Conservation (phyloP, 257 asterid species). For the Avicennia marina region DNA sequence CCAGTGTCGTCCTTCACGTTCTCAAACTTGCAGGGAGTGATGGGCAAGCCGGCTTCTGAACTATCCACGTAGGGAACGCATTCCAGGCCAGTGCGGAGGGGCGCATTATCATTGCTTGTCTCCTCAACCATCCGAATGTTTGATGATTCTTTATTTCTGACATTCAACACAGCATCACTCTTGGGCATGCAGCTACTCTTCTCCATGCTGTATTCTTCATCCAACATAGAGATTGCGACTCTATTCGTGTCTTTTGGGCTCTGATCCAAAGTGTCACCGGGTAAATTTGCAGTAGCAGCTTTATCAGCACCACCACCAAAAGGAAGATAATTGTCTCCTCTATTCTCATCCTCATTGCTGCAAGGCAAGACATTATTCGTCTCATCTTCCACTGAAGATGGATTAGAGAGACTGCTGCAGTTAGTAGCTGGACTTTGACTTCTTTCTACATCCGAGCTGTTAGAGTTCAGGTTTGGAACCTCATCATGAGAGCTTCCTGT, state of each 20-base stretch:
- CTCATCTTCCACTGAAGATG: constrained; percentile 83
- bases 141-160: constrained; percentile 31
- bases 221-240: constrained; percentile 20
- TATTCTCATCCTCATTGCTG: constrained; percentile 36
- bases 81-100: constrained; percentile 39
- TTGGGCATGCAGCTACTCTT: constrained; percentile 23
- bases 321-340: too few relatives aligned
- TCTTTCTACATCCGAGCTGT: constrained; percentile 35
- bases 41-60: constrained; percentile 48
- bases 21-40: constrained; percentile 76
- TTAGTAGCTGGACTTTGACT: constrained; percentile 58
- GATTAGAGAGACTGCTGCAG: constrained; percentile 80
- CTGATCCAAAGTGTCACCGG: constrained; percentile 20
- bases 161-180: constrained; percentile 16
- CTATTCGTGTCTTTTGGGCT: constrained; percentile 27
- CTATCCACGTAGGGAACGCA: constrained; percentile 39
- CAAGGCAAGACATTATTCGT: constrained; percentile 37
- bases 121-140: constrained; percentile 35
- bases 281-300: constrained; percentile 17
- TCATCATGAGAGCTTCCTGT: constrained; percentile 32
- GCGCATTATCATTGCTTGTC: constrained; percentile 44
- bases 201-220: constrained; percentile 33
- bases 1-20: constrained; percentile 41
- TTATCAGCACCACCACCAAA: constrained; percentile 26
- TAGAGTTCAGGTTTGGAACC: constrained; percentile 26